phyloP scores from a whole-genome alignment of 495 filamentous ascomycete genomes.

The Aspergillus sparsus region DNA sequence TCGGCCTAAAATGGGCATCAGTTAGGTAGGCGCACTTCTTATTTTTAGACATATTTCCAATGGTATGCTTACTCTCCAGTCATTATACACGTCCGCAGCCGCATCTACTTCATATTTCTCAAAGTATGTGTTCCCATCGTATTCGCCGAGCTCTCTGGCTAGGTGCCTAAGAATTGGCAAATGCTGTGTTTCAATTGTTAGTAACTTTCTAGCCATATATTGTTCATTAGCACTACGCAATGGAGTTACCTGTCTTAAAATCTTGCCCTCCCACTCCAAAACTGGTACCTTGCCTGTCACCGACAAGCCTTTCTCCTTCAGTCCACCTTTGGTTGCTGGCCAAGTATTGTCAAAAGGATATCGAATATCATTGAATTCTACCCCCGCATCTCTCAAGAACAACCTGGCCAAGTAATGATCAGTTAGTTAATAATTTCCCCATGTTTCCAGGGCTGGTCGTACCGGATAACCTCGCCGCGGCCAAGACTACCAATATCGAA shows the following conservation, averaged over 20 bases:
- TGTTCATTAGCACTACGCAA: background rate
- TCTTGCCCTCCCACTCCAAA: slow-evolving; percentile 42
- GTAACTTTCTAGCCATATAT: background rate
- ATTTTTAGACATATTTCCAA: too few relatives aligned
- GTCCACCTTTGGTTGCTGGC: slow-evolving; percentile 35
- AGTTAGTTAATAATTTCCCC: background rate
- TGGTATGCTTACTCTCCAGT: slow-evolving; percentile 34
- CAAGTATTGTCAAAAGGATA: slow-evolving; percentile 44
- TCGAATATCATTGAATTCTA: slow-evolving; percentile 42
- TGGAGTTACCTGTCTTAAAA: slow-evolving; percentile 39
- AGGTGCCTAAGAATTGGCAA: slow-evolving; percentile 45
- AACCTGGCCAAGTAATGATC: slow-evolving; percentile 19
- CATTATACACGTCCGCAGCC: slow-evolving; percentile 45
- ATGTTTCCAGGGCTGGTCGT: background rate
- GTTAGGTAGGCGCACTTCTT: too few relatives aligned
- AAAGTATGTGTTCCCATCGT: slow-evolving; percentile 40
- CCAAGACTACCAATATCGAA: slow-evolving; percentile 45
- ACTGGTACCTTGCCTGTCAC: slow-evolving; percentile 39
- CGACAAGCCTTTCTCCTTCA: slow-evolving; percentile 34
- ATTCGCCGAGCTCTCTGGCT: slow-evolving; percentile 36
- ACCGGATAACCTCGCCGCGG: slow-evolving; percentile 46
- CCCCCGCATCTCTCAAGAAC: slow-evolving; percentile 43
- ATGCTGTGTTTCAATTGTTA: slow-evolving; percentile 25
- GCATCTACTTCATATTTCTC: slow-evolving; percentile 48
- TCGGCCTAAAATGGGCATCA: slow-evolving; percentile 16